Conservation (phyloP, 306 rosid genomes). For the Malus sylvestris region DNA sequence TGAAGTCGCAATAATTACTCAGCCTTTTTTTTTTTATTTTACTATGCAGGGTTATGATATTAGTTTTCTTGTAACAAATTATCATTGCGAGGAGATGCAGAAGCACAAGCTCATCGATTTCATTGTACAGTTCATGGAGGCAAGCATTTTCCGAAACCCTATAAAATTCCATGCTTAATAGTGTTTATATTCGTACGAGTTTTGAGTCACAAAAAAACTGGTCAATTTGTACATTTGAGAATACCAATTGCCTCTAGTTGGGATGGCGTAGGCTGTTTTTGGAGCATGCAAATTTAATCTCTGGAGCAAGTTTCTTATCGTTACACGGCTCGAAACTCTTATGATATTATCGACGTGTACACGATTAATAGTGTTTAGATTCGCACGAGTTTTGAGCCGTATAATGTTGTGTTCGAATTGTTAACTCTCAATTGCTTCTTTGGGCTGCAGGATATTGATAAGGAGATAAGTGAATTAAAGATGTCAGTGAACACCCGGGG, state of each 20-base stretch:
- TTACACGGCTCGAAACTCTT: too few species aligned
- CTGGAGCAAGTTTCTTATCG: background rate
- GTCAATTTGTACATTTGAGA: background rate
- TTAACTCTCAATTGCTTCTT: background rate
- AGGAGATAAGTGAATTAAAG: conserved; percentile 90
- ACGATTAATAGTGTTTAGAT: too few species aligned
- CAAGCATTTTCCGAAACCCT: conserved; percentile 36
- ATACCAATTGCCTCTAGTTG: background rate
- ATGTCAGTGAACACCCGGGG: conserved; percentile 95
- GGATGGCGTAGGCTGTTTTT: background rate
- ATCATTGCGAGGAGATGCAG: conserved; percentile 96
- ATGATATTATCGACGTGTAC: too few species aligned
- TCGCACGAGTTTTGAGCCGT: too few species aligned
- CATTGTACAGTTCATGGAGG: conserved; percentile 98
- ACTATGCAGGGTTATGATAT: conserved; percentile 85
- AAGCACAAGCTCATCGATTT: conserved; percentile 94
- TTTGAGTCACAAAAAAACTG: background rate
- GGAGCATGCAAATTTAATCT: background rate
- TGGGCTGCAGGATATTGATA: conserved; percentile 76
- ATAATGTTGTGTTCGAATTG: too few species aligned
- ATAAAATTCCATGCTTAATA: background rate
- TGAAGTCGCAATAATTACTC: background rate
- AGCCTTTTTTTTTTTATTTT: background rate
- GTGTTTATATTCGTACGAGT: too few species aligned
- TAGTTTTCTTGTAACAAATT: conserved; percentile 93